These are phyloP conservation scores for Phytophthora pini DNA, from an alignment of 352 stramenopile species.

Conservation along the genomic window DNA sequence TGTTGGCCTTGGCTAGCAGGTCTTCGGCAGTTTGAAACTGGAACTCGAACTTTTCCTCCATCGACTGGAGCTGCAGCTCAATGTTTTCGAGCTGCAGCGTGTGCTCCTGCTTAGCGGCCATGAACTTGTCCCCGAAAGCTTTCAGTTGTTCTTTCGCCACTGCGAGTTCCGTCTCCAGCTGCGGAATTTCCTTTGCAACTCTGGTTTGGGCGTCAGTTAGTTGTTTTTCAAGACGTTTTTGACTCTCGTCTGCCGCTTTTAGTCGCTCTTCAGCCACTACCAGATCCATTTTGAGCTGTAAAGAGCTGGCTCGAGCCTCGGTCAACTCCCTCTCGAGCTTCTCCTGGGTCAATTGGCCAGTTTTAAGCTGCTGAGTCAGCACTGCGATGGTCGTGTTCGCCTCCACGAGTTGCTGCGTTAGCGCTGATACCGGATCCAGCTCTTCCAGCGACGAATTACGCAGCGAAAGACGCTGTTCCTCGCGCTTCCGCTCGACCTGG, in stretches of 20 bases:
- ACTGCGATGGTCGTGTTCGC: constrained; percentile 17
- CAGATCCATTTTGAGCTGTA: constrained; percentile 11
- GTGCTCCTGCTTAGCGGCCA: constrained; percentile 10
- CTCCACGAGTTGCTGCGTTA: constrained; percentile 6
- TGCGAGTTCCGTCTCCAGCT: constrained; percentile 19
- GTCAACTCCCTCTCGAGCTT: constrained; percentile 13
- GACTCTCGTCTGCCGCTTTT: constrained; percentile 10
- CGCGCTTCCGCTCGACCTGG: constrained; percentile 3
- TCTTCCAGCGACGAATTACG: neutral
- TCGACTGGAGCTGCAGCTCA: constrained; percentile 10
- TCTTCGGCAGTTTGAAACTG: constrained; percentile 1
- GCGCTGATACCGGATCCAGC: neutral
- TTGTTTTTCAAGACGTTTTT: constrained; percentile 12
- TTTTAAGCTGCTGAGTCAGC: constrained; percentile 16
- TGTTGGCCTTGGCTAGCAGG: neutral
- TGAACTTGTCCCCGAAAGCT: constrained; percentile 16
- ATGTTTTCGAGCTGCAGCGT: constrained; percentile 18
- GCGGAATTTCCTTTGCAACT: constrained; percentile 6
- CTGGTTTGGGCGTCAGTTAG: constrained; percentile 3
- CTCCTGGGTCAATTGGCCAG: constrained; percentile 1
- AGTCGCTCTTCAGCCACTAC: constrained; percentile 10
- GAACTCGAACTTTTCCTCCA: constrained; percentile 15
- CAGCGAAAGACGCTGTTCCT: neutral
- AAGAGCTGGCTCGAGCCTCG: constrained; percentile 2
- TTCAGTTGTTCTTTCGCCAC: constrained; percentile 17